Conservation (phyloP, 1,139 yeast genomes). For the Lodderomyces orthopsilosis region DNA sequence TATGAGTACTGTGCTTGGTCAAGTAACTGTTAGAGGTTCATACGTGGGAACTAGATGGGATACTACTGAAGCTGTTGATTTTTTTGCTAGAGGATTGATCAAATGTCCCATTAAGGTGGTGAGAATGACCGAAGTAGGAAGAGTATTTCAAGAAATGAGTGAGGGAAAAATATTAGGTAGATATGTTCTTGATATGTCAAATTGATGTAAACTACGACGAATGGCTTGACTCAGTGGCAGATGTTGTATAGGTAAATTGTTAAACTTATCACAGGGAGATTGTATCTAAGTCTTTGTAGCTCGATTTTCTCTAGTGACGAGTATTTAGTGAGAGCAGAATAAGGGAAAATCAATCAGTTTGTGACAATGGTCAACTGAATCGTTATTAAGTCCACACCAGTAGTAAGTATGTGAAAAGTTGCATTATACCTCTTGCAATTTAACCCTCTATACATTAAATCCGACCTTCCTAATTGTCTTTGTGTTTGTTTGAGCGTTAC, state of each 20-base stretch:
- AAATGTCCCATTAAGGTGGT: conserved; percentile 66
- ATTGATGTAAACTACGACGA: conserved; percentile 11
- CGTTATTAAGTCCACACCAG: no score
- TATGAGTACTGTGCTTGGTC: conserved; percentile 62
- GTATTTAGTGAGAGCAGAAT: no score
- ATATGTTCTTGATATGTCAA: conserved; percentile 56
- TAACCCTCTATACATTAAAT: not conserved
- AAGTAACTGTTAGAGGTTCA: conserved; percentile 67
- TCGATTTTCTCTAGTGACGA: no score
- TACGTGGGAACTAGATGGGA: conserved; percentile 82
- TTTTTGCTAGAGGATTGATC: conserved; percentile 67
- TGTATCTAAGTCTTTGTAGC: no score
- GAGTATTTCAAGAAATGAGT: conserved; percentile 64
- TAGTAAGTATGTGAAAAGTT: no score
- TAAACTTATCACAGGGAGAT: no score
- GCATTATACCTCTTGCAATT: not conserved
- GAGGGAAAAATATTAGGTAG: conserved; percentile 73
- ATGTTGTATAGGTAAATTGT: no score
- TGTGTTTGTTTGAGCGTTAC: not conserved
- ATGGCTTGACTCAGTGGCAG: no score
- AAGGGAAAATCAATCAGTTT: no score
- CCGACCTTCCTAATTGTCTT: not conserved
- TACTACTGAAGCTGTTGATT: conserved; percentile 72
- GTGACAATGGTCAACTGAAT: no score
- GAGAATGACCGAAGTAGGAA: conserved; percentile 58